Evolutionary conservation across 169 alveolate genomes (phyloP).

Genomic region (Cyclospora cayetanensis): DNA sequence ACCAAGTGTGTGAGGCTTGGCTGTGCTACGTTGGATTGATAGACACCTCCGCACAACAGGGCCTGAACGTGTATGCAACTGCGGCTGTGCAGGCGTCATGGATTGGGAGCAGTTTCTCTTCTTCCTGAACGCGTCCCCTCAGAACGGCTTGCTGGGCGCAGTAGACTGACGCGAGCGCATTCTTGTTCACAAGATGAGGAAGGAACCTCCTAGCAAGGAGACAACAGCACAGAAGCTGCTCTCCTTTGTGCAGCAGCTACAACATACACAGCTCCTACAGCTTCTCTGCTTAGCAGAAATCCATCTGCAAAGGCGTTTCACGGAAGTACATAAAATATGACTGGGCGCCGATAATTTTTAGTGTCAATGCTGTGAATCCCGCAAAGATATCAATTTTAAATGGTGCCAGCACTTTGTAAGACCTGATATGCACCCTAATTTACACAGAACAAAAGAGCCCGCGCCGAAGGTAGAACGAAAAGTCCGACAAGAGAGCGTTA

Average conservation of each 20-base stretch:
- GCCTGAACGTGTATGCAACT: neutral
- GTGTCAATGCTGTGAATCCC: too few relatives aligned
- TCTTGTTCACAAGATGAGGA: neutral
- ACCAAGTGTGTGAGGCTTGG: too few relatives aligned
- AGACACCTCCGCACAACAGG: neutral
- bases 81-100: constrained; percentile 45
- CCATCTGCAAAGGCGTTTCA: too few relatives aligned
- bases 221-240: too few relatives aligned
- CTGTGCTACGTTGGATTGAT: too few relatives aligned
- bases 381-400: too few relatives aligned
- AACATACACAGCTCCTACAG: too few relatives aligned
- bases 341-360: too few relatives aligned
- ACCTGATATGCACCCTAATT: neutral
- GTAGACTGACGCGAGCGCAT: neutral
- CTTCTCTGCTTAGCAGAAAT: too few relatives aligned
- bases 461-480: neutral
- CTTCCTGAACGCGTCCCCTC: constrained; percentile 43
- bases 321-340: too few relatives aligned
- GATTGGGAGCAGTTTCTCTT: constrained; percentile 59
- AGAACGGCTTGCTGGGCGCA: neutral
- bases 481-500: neutral
- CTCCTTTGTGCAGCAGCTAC: neutral
- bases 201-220: neutral
- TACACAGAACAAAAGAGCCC: neutral
- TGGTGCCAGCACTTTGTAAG: neutral